Base-by-base conservation (phyloP, 2,329 filamentous ascomycete genomes). In the Colletotrichum noveboracense region DNA sequence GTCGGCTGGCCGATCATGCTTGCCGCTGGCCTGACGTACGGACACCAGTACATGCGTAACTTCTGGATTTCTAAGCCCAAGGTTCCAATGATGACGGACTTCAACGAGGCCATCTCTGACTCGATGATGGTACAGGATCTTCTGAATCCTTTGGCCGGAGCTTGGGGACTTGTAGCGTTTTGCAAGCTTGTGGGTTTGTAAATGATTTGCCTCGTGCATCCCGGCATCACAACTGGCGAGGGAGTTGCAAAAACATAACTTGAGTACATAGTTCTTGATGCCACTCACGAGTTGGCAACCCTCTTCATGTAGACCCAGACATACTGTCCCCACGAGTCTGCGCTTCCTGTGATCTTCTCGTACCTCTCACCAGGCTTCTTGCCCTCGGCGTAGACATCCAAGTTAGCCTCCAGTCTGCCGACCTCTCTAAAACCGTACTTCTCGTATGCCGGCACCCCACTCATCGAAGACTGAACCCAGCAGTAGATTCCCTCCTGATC, bases 241-340 rank as follows among this genome's bases (percentile, higher is more conserved):
- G 7, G 16, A 16, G 24, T 18, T 58, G 21, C 55, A 28, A 26
- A 7, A 28, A 16, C 16, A 62, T 21, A n/a, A 24, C 18, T 36
- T 5, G 7, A 62, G n/a, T 24, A 36, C 34, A 36, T 36, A 9
- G 36, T 26, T n/a, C 7, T 32, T 7, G 16, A 16, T 36, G 26
- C 16, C 7, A 8, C n/a, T 69, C 18, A 43, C 12, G 36, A 21
- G 10, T 18, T 76, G 3, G 76, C 66, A 61, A 81, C 78, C 64
- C 82, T 79, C 61, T 62, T 78, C 83, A 85, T 84, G 48, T 84
- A 83, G 67, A 82, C 78, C n/a, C 77, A 75, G 9, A 75, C 73
- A 21, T 75, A 79, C 75, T 7, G 78, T 56, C 34, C 80, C 77
- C 28, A 79, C 66, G 71, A 81, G 77, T 56, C 77, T 74, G 7